Base-by-base conservation (phyloP, 192 early-diverging fungal species). In the Linnemannia elongata region DNA sequence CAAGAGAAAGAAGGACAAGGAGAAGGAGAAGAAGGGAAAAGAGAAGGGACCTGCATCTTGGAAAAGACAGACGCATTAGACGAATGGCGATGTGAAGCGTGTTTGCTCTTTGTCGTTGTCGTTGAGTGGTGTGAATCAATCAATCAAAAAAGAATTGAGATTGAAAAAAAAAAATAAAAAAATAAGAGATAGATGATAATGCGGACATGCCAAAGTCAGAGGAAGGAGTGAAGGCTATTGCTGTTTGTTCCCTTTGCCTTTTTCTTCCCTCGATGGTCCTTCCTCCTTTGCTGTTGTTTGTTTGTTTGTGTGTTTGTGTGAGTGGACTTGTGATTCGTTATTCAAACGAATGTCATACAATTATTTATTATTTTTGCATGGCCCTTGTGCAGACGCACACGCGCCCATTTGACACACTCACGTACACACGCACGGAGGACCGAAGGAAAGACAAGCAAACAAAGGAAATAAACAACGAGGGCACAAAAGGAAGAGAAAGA, bases 271-370 rank as follows among this genome's bases (percentile, higher is more conserved):
- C 55, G n/a, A 60, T 60, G 55, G 7, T 27, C 55, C 55, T 27
- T 27, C 27, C 49, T 33, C 60, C 60, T 66, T 22, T 60, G 22
- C n/a, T 60, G 7, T 0, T 60, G 17, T 39, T 39, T 27, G 24
- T 66, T 63, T n/a, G 30, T 63, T 44, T 44, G 2, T 45, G 44
- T 45, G 44, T 45, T 10, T 39, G 38, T 39, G 38, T 39, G 38
- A 4, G 38, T 39, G n/a, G 55, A n/a, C 60, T 24, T 79, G 78
- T 79, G 78, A 71, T 79, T 79, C 39, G 39, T 73, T 63, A 30
- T 52, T 49, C 13, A 49, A 49, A 49, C n/a, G 10, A 49, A 15
- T n/a, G 55, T n/a, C 22, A 52, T 52, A 49, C 47, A n/a, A 66
- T 66, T 66, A 30, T 66, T 33, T 66, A 66, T 66, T 66, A 66